Percentiles rank a stretch among this genome's conserved stretches.
phyloP scores from a whole-genome alignment of 306 rosid species.

The Fagus sylvatica region DNA sequence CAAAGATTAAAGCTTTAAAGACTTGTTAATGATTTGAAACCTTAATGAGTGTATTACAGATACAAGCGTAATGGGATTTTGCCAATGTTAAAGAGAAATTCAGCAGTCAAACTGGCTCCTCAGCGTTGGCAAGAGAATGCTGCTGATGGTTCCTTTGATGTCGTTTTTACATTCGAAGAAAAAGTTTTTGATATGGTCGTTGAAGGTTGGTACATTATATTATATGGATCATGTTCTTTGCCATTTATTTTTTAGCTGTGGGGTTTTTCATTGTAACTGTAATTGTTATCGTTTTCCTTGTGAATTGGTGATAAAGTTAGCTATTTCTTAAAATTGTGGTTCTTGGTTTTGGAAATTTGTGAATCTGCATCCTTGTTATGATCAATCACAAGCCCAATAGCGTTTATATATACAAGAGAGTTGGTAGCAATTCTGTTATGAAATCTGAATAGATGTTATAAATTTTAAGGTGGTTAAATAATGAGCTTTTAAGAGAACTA shows the following conservation, averaged over 20 bases:
- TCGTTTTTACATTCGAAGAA: constrained; percentile 82
- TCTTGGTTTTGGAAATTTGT: neutral
- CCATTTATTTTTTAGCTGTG: neutral
- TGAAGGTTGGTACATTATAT: constrained; percentile 59
- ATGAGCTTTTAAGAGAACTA: too few species aligned
- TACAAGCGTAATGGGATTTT: constrained; percentile 85
- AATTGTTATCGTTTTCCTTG: neutral
- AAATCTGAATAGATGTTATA: too few species aligned
- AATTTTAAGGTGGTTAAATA: too few species aligned
- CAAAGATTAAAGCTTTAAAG: too few species aligned
- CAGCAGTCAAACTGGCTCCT: constrained; percentile 73
- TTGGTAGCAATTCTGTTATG: too few species aligned
- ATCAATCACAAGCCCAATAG: too few species aligned
- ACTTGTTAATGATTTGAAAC: constrained; percentile 16
- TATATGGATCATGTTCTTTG: neutral
- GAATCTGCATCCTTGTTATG: neutral
- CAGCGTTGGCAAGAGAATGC: constrained; percentile 97
- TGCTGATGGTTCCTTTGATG: constrained; percentile 74
- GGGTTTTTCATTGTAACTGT: neutral
- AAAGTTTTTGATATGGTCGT: constrained; percentile 90
- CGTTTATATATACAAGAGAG: too few species aligned
- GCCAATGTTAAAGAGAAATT: constrained; percentile 89
- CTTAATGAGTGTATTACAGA: constrained; percentile 48
- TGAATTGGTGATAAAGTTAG: neutral
- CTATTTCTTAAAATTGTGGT: neutral